Conservation (phyloP, 75 land plant species). For the Cupressus sempervirens region DNA sequence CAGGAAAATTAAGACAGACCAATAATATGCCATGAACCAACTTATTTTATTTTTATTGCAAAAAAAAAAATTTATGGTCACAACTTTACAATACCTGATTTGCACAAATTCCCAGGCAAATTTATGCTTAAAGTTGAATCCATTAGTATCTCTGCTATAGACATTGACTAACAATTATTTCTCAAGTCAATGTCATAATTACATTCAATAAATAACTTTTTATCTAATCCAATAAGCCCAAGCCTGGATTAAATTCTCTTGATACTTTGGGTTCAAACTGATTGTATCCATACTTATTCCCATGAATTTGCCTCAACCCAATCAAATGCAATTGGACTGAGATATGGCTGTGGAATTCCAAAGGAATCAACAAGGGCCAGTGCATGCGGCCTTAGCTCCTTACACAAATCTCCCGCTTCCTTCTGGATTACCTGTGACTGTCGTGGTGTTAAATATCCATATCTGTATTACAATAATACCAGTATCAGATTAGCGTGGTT, state of each 20-base stretch:
- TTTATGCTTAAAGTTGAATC: too few species aligned
- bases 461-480: constrained; percentile 22
- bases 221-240: background rate
- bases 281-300: constrained; percentile 6
- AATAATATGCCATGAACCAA: too few species aligned
- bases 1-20: too few species aligned
- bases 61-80: too few species aligned
- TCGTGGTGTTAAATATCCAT: constrained; percentile 58
- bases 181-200: background rate
- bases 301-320: constrained; percentile 87
- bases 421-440: constrained; percentile 55
- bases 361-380: constrained; percentile 75
- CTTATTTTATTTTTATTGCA: too few species aligned
- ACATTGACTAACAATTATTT: background rate
- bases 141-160: too few species aligned
- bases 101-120: too few species aligned
- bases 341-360: constrained; percentile 79
- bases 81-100: too few species aligned
- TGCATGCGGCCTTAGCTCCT: constrained; percentile 80
- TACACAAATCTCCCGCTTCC: constrained; percentile 64
- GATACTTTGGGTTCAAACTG: background rate
- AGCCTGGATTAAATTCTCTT: too few species aligned
- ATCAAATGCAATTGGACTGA: constrained; percentile 84
- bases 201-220: background rate
- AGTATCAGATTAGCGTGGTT: background rate